These are phyloP conservation scores for Zygotorulaspora sp. DNA, from an alignment of 805 yeast genomes.

Conservation along the genomic window DNA sequence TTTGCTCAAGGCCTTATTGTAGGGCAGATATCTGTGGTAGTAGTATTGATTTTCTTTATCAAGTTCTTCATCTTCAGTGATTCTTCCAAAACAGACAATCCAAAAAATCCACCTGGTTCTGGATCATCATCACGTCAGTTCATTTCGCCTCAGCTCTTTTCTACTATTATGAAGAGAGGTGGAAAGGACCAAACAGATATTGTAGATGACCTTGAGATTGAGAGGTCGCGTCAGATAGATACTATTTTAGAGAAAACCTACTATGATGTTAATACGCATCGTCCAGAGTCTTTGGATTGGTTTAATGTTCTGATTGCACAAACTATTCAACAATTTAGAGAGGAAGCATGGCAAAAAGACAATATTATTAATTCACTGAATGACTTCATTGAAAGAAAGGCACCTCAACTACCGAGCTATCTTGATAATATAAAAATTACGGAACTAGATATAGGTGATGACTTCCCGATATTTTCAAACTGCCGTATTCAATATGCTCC, in stretches of 20 bases:
- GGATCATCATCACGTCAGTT: constrained; percentile 14
- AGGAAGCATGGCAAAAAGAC: constrained; percentile 83
- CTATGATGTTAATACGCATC: constrained; percentile 82
- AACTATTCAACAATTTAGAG: constrained; percentile 75
- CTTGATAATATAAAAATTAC: constrained; percentile 73
- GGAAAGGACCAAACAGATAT: constrained; percentile 24
- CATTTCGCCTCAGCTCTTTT: constrained; percentile 15
- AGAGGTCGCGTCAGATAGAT: constrained; percentile 29
- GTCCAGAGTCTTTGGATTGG: constrained; percentile 94
- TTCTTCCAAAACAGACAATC: constrained; percentile 38
- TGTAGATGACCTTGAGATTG: constrained; percentile 25
- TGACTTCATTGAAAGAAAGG: constrained; percentile 47
- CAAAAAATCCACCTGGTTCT: constrained; percentile 23
- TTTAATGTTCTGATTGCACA: constrained; percentile 92
- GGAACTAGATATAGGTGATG: constrained; percentile 88
- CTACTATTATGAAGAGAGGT: constrained; percentile 32
- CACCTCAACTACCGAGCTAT: constrained; percentile 70
- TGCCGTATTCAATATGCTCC: constrained; percentile 70
- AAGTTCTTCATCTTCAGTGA: constrained; percentile 77
- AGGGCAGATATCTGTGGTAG: constrained; percentile 69
- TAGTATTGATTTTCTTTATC: constrained; percentile 58
- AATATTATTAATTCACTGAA: constrained; percentile 78
- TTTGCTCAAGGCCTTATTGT: constrained; percentile 71
- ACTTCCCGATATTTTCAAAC: constrained; percentile 90
- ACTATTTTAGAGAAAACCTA: constrained; percentile 83